A percentile compares a stretch with the other conserved stretches of the same genome.
Evolutionary conservation across 1,284 basidiomycete species (phyloP).

Genomic region (Rhizoctonia solani): DNA sequence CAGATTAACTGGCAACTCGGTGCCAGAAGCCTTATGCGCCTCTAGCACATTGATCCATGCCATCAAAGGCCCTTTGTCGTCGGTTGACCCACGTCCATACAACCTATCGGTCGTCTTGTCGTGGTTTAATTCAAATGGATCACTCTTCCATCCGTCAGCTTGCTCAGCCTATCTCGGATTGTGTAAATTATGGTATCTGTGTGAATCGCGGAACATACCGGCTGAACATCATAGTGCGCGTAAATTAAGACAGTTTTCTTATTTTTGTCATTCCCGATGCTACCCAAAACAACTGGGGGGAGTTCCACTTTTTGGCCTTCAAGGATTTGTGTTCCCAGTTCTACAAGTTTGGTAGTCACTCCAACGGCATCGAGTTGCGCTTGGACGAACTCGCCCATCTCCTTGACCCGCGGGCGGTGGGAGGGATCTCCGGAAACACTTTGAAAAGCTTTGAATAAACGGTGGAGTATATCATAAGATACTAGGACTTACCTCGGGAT

Average conservation of each 20-base stretch:
- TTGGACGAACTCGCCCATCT: constrained; percentile 83
- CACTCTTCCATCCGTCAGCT: constrained; percentile 85
- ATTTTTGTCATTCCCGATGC: constrained; percentile 77
- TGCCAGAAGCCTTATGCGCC: constrained; percentile 74
- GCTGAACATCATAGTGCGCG: constrained; percentile 88
- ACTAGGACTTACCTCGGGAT: constrained; percentile 71
- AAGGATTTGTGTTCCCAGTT: constrained; percentile 81
- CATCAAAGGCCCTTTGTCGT: constrained; percentile 92
- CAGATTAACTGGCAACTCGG: constrained; percentile 91
- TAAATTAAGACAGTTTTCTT: constrained; percentile 95
- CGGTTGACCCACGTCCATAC: constrained; percentile 87
- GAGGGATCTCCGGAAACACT: constrained; percentile 70
- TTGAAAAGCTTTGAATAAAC: constrained; percentile 17
- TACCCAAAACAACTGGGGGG: constrained; percentile 87
- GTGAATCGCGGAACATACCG: constrained; percentile 55
- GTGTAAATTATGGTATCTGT: not conserved
- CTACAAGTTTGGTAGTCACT: constrained; percentile 70
- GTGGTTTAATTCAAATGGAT: constrained; percentile 83
- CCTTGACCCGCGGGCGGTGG: constrained; percentile 74
- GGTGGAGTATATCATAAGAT: not conserved
- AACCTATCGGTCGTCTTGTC: constrained; percentile 72
- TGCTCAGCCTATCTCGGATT: constrained; percentile 32
- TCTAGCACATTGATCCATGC: constrained; percentile 96
- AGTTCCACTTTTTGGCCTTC: constrained; percentile 78
- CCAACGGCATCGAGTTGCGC: constrained; percentile 72